Percentiles rank a stretch among this genome's conserved stretches.
phyloP scores from a whole-genome alignment of 1,139 yeast genomes.

The Pichia cactophila region DNA sequence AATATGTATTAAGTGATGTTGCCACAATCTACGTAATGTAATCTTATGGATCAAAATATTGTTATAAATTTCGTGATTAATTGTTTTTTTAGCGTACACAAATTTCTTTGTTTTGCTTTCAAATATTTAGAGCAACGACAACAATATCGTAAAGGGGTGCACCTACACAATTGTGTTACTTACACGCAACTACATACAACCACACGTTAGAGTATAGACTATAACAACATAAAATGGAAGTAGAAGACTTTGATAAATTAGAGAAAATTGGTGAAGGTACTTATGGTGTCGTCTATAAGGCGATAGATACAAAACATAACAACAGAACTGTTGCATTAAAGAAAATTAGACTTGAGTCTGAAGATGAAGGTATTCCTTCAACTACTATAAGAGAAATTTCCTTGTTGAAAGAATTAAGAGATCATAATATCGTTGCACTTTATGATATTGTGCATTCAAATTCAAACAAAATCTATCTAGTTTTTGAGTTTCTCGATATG shows the following conservation, averaged over 20 bases:
- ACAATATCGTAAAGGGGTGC: not conserved
- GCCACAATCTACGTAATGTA: too few species aligned
- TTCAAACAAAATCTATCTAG: conserved; percentile 85
- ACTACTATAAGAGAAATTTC: conserved; percentile 97
- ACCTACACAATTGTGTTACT: not conserved
- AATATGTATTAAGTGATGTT: too few species aligned
- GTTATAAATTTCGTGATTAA: not conserved
- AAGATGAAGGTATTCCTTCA: conserved; percentile 98
- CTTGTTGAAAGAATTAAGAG: conserved; percentile 82
- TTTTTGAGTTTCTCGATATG: conserved; percentile 86
- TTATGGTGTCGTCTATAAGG: conserved; percentile 96
- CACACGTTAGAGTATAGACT: not conserved
- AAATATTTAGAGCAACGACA: too few species aligned
- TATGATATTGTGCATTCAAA: conserved; percentile 97
- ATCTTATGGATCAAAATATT: too few species aligned
- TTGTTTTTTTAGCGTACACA: not conserved
- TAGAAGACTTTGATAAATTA: conserved; percentile 83
- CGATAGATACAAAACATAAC: conserved; percentile 80
- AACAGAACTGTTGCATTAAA: conserved; percentile 91
- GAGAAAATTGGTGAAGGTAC: conserved; percentile 99
- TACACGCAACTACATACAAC: not conserved
- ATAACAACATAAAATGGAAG: conserved; percentile 42
- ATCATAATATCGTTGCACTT: conserved; percentile 83
- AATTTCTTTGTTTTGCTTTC: not conserved
- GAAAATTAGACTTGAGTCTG: conserved; percentile 91